Base-by-base conservation (phyloP, 2,329 filamentous ascomycete species). In the Penicillium psychrosexuale region DNA sequence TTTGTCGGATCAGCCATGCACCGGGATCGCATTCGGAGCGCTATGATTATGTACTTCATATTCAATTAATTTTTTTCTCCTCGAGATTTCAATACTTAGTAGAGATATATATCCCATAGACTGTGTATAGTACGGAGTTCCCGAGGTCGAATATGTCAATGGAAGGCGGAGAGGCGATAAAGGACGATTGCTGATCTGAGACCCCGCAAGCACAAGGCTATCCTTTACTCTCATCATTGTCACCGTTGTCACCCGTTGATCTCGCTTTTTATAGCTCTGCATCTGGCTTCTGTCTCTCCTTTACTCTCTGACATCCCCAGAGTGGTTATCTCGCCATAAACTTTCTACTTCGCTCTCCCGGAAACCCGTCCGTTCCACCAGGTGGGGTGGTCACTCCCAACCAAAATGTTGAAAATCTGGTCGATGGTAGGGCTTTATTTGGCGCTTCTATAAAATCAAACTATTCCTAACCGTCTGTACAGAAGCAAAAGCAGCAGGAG, bases 401-500 rank as follows among this genome's bases (percentile, higher is more conserved):
- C 47, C 78, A 92, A 80, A 71, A 97, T 97, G 94, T 83, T 97
- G 82, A 97, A 97, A 81, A 97, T 97, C 81, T 97, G 93, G 94
- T 96, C 91, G 69, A 96, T 97, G 93, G 91, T 95, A 80, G 48
- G 82, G 37, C 28, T 37, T 2, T 8, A 38, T 31, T 8, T 37
- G n/a, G 11, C 5, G 27, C 3, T 12, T 5, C 7, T 4, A 11
- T 5, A 8, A 15, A 30, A 1, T 3, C 12, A 38, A 19, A 30
- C 13, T 38, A 13, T 22, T 4, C 13, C 55, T 65, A 51, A 76
- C 42, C 69, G 22, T 17, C 1, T 30, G 11, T 48, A 58, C 50
- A 74, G 69, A 72, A 77, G 69, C 76, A 96, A 87, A 92, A 96
- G 80, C 94, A 97, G 78, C 90, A 97, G 81, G 91, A 97, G 81